phyloP scores from a whole-genome alignment of 148 eudicot genomes.

The Rhododendron ferrugineum region DNA sequence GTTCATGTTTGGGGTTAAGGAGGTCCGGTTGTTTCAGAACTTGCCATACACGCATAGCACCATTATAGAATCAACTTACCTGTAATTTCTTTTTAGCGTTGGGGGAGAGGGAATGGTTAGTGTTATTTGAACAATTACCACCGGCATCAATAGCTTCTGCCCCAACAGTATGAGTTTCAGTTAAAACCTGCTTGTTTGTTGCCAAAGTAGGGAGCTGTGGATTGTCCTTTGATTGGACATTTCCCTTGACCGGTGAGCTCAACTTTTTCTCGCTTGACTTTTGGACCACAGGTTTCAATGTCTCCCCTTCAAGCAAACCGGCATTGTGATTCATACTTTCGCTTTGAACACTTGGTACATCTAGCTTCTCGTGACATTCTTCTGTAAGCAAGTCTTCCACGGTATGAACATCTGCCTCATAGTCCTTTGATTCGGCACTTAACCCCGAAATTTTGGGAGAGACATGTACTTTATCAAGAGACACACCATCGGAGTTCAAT shows the following conservation, averaged over 20 bases:
- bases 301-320: conserved; percentile 24
- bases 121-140: conserved; percentile 26
- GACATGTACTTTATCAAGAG: conserved; percentile 35
- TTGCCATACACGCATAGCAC: neutral
- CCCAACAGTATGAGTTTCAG: conserved; percentile 25
- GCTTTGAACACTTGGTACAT: conserved; percentile 37
- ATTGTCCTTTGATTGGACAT: conserved; percentile 20
- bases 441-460: conserved; percentile 35
- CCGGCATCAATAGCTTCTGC: conserved; percentile 34
- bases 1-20: neutral
- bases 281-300: conserved; percentile 38
- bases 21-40: neutral
- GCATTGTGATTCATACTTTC: conserved; percentile 36
- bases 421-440: conserved; percentile 30
- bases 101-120: conserved; percentile 38
- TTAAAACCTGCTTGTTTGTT: conserved; percentile 35
- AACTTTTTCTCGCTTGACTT: conserved; percentile 40
- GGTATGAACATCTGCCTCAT: conserved; percentile 37
- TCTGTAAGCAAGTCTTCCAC: conserved; percentile 36
- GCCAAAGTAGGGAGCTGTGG: conserved; percentile 28
- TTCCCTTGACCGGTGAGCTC: conserved; percentile 45
- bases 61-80: conserved; percentile 24
- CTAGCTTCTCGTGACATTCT: conserved; percentile 41
- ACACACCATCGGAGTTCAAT: conserved; percentile 41
- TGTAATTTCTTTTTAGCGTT: conserved; percentile 37